A percentile compares a stretch with the other conserved stretches of the same genome.
Conservation (phyloP, 768 basidiomycete species). For the Ramaria sp. region DNA sequence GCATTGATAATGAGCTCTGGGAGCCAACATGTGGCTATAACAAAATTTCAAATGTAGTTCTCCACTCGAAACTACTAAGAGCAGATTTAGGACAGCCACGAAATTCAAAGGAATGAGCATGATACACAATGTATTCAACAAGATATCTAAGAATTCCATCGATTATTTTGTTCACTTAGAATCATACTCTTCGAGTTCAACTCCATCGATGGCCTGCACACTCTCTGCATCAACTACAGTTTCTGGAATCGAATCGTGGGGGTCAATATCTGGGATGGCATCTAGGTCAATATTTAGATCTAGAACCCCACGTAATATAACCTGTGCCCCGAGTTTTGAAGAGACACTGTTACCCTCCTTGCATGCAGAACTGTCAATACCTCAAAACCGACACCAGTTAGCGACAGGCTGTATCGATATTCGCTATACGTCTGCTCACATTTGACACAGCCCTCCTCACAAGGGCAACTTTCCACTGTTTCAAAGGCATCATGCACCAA, state of each 20-base stretch:
- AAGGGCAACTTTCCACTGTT: conserved; percentile 49
- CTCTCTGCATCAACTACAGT: conserved; percentile 12
- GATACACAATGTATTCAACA: too few relatives aligned
- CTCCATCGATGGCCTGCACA: not conserved
- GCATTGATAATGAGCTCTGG: too few relatives aligned
- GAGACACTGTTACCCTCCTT: conserved; percentile 61
- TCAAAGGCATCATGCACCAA: conserved; percentile 49
- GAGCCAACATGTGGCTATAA: too few relatives aligned
- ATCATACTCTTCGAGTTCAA: not conserved
- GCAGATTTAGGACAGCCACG: too few relatives aligned
- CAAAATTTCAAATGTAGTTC: too few relatives aligned
- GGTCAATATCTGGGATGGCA: conserved; percentile 17
- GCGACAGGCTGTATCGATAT: not conserved
- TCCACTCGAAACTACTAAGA: too few relatives aligned
- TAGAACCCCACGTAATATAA: conserved; percentile 55
- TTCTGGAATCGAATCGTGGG: conserved; percentile 6
- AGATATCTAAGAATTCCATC: too few relatives aligned
- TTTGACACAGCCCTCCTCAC: conserved; percentile 54
- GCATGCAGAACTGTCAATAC: conserved; percentile 55
- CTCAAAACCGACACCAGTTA: conserved; percentile 25
- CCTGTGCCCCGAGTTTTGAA: conserved; percentile 64
- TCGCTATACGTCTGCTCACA: conserved; percentile 33
- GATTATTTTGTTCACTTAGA: not conserved
- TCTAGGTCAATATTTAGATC: conserved; percentile 29
- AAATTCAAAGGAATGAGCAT: too few relatives aligned